phyloP scores from a whole-genome alignment of 73 alveolate species.

The Blepharisma stoltei region DNA sequence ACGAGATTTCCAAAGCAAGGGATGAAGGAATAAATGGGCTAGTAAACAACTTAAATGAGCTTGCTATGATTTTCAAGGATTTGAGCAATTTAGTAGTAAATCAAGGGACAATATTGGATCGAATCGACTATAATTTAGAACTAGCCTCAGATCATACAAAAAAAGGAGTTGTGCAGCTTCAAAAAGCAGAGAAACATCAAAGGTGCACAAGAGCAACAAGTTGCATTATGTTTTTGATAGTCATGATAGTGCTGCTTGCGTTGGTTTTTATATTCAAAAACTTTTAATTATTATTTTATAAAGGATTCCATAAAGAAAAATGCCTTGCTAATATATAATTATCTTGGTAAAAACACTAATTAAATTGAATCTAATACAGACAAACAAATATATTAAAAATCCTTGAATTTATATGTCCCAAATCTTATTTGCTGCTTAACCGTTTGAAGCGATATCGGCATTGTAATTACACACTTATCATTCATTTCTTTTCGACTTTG shows the following conservation, averaged over 20 bases:
- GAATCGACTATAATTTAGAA: slow-evolving; percentile 89
- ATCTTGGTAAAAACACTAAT: too few relatives aligned
- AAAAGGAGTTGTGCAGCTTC: slow-evolving; percentile 59
- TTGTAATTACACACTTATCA: too few relatives aligned
- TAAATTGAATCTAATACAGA: too few relatives aligned
- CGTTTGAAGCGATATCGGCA: too few relatives aligned
- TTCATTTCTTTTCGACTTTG: too few relatives aligned
- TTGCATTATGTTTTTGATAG: slow-evolving; percentile 10
- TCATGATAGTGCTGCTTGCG: background rate
- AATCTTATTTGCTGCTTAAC: too few relatives aligned
- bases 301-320: background rate
- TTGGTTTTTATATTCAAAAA: background rate
- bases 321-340: background rate
- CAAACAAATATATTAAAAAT: too few relatives aligned
- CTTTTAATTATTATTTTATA: background rate
- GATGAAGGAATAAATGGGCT: slow-evolving; percentile 73
- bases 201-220: slow-evolving; percentile 31
- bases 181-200: slow-evolving; percentile 44
- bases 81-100: slow-evolving; percentile 79
- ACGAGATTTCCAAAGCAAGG: slow-evolving; percentile 29
- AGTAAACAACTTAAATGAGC: slow-evolving; percentile 72
- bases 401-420: too few relatives aligned
- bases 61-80: slow-evolving; percentile 84
- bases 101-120: slow-evolving; percentile 90
- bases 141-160: slow-evolving; percentile 63